Percentiles rank a stretch among this genome's conserved stretches.
Evolutionary conservation across 2,329 filamentous ascomycete species (phyloP).

Genomic region (Penicillium sclerotigenum): DNA sequence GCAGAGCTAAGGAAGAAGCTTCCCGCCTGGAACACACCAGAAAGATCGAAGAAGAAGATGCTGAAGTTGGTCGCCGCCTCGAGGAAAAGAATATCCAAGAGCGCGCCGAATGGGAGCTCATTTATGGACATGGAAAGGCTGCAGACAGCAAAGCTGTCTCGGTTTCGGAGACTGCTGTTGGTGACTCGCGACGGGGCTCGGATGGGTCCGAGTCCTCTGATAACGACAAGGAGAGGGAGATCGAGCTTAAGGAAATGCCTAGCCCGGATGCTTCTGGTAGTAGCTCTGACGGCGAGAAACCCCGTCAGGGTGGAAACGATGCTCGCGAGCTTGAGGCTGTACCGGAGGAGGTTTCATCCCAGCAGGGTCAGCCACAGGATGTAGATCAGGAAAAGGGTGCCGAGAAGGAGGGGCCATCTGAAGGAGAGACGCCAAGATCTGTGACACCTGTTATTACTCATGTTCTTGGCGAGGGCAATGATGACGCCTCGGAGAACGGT

Average conservation of each 20-base stretch:
- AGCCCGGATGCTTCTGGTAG: constrained; percentile 19
- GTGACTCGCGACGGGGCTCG: constrained; percentile 20
- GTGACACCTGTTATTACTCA: constrained; percentile 9
- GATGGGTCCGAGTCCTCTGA: constrained; percentile 17
- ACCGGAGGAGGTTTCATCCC: constrained; percentile 9
- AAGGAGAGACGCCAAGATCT: not conserved
- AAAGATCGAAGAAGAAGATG: constrained; percentile 61
- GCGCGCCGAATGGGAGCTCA: constrained; percentile 66
- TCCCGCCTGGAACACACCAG: constrained; percentile 53
- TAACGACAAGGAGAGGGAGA: constrained; percentile 21
- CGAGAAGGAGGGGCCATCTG: not conserved
- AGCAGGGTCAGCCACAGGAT: not conserved
- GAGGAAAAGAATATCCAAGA: constrained; percentile 47
- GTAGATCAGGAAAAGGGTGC: not conserved
- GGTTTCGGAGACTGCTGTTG: constrained; percentile 26
- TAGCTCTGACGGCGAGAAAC: constrained; percentile 21
- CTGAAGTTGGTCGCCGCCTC: constrained; percentile 62
- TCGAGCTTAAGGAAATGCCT: constrained; percentile 26
- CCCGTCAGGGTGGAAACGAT: not conserved
- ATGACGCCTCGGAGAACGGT: constrained; percentile 61
- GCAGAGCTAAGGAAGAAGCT: constrained; percentile 46
- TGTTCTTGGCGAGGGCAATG: constrained; percentile 45
- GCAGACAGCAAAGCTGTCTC: constrained; percentile 33
- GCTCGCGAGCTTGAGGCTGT: constrained; percentile 12
- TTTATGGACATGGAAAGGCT: constrained; percentile 61